Base-by-base conservation (phyloP, 495 filamentous ascomycete genomes). In the Lasiosphaeriaceae sp. region DNA sequence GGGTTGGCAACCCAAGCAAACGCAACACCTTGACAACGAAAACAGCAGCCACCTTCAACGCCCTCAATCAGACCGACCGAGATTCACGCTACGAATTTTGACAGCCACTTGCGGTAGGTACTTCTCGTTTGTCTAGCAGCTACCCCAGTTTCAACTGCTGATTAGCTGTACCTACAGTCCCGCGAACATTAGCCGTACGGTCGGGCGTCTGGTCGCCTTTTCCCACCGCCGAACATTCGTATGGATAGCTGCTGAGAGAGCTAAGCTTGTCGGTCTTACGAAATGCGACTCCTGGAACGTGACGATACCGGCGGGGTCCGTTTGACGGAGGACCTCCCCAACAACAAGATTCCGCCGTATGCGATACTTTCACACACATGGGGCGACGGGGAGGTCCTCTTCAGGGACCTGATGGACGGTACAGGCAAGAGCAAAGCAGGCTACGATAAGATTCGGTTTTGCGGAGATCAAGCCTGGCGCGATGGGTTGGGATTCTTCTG, bases 171-270 rank as follows among this genome's bases (percentile, higher is more conserved):
- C 51, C 51, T 44, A 2, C 35, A 54, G 51, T 54, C 51, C 51
- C 26, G 51, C 51, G 34, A 54, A 39, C 51, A 17, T 39, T 22
- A 52, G 50, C 21, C 21, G 21, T 31, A 17, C 50, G n/a, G n/a
- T n/a, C n/a, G n/a, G n/a, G n/a, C n/a, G n/a, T n/a, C n/a, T n/a
- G n/a, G n/a, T n/a, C n/a, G n/a, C n/a, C n/a, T n/a, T n/a, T n/a
- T n/a, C 50, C 50, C 50, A 52, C 50, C 50, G 34, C 50, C 50
- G 26, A 52, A 52, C 50, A 52, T 24, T 52, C 50, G n/a, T 52
- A 52, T 31, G 22, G 22, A 54, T 44, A 54, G 51, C 51, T 54
- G 16, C 51, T 21, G 51, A 54, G 51, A 54, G 37, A 54, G 51
- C 19, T 54, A 17, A 35, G 29, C 51, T 17, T 50, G 20, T 19